These are phyloP conservation scores for Penicillium sp. DNA, from an alignment of 2,329 filamentous ascomycete species.

Conservation along the genomic window DNA sequence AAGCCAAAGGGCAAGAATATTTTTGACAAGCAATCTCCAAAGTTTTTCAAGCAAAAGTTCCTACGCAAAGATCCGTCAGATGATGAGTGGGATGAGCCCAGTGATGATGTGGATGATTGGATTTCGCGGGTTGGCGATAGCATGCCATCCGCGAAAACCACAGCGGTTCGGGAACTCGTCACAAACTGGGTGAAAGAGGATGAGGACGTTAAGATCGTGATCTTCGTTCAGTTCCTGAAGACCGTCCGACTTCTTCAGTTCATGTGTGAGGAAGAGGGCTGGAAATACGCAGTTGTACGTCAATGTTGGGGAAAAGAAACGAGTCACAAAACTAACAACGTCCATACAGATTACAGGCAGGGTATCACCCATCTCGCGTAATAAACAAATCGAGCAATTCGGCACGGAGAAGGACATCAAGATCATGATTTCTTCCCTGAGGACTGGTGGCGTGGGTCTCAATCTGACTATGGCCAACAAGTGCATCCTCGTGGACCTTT, in stretches of 20 bases:
- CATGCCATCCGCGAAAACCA: constrained; percentile 23
- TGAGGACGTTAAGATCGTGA: constrained; percentile 53
- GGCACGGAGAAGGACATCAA: neutral
- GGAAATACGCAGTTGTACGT: neutral
- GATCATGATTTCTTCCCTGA: neutral
- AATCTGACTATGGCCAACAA: constrained; percentile 3
- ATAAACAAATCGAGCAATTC: neutral
- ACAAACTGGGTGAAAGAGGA: constrained; percentile 31
- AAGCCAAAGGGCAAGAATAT: neutral
- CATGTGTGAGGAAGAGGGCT: constrained; percentile 49
- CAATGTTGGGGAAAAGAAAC: neutral
- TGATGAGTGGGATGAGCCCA: constrained; percentile 20
- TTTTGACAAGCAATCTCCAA: neutral
- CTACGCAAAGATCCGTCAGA: neutral
- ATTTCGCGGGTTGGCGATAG: constrained; percentile 21
- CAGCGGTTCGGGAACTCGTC: neutral
- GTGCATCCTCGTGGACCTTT: constrained; percentile 6
- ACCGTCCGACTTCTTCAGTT: constrained; percentile 52
- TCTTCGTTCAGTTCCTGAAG: constrained; percentile 60
- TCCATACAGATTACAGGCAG: neutral
- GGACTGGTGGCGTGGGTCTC: constrained; percentile 2
- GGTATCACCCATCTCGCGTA: neutral
- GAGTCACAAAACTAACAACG: neutral
- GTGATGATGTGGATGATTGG: constrained; percentile 27
- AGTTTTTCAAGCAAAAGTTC: neutral